Evolutionary conservation across 2,329 filamentous ascomycete species (phyloP).

Genomic region (Chaetomiaceae sp.): DNA sequence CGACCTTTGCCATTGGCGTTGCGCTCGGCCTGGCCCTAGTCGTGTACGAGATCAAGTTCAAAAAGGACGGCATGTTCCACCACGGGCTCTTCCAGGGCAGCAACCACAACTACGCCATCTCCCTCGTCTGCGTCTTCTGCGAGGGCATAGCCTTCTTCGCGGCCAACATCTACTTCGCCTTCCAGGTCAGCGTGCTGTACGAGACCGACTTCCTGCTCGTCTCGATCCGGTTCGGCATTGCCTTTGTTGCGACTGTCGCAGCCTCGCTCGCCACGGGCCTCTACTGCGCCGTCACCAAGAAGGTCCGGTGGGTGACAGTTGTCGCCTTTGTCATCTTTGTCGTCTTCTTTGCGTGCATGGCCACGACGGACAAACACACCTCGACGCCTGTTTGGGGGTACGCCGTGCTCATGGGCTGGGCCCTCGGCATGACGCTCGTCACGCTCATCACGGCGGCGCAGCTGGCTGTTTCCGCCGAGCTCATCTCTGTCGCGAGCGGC

Average conservation of each 20-base stretch:
- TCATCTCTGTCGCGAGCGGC: slow-evolving; percentile 32
- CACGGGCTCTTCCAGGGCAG: slow-evolving; percentile 36
- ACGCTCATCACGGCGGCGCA: slow-evolving; percentile 37
- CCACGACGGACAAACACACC: slow-evolving; percentile 29
- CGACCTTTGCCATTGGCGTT: slow-evolving; percentile 35
- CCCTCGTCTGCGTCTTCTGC: slow-evolving; percentile 34
- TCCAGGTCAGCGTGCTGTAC: slow-evolving; percentile 35
- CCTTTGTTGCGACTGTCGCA: slow-evolving; percentile 31
- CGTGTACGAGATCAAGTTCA: slow-evolving; percentile 35
- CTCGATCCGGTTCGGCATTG: slow-evolving; percentile 33
- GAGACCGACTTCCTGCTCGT: slow-evolving; percentile 34
- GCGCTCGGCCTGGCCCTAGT: slow-evolving; percentile 27
- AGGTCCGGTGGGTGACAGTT: slow-evolving; percentile 28
- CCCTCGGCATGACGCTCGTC: slow-evolving; percentile 34
- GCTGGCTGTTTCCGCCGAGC: slow-evolving; percentile 29
- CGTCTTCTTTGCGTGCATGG: slow-evolving; percentile 35
- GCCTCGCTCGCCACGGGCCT: slow-evolving; percentile 31
- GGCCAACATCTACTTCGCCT: slow-evolving; percentile 41
- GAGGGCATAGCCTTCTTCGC: slow-evolving; percentile 39
- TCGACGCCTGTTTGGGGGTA: slow-evolving; percentile 34
- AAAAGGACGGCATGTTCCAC: slow-evolving; percentile 39
- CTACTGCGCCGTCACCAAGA: slow-evolving; percentile 30
- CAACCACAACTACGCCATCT: slow-evolving; percentile 36
- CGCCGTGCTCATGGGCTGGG: slow-evolving; percentile 28
- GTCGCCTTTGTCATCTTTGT: slow-evolving; percentile 29